Percentiles rank a stretch among this genome's conserved stretches.
Conservation (phyloP, 805 yeast genomes). For the Lachancea waltii region DNA sequence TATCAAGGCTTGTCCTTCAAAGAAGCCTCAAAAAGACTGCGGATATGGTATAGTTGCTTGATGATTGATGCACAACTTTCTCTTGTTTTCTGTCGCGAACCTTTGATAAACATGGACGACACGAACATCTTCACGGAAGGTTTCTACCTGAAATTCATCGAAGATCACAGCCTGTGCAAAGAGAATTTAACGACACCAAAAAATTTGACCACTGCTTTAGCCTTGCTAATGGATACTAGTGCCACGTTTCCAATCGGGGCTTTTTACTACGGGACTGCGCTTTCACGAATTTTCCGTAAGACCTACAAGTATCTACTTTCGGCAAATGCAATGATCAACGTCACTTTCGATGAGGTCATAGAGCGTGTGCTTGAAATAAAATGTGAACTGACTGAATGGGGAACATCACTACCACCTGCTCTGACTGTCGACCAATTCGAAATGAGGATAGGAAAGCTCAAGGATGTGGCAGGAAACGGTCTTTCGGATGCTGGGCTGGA, state of each 20-base stretch:
- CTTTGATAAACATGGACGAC: slow-evolving; percentile 19
- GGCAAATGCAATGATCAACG: slow-evolving; percentile 13
- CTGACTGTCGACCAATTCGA: slow-evolving; percentile 20
- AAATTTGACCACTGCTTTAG: slow-evolving; percentile 15
- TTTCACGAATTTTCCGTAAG: slow-evolving; percentile 16
- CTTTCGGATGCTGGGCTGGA: slow-evolving; percentile 17
- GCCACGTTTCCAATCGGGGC: slow-evolving; percentile 18
- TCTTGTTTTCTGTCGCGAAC: slow-evolving; percentile 19
- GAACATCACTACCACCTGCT: slow-evolving; percentile 17
- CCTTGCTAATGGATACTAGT: slow-evolving; percentile 12
- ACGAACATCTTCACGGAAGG: slow-evolving; percentile 22
- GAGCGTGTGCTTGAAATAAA: slow-evolving; percentile 15
- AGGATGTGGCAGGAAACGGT: slow-evolving; percentile 11
- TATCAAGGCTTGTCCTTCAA: slow-evolving; percentile 32
- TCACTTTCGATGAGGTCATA: slow-evolving; percentile 21
- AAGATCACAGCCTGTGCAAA: slow-evolving; percentile 9
- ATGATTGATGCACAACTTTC: slow-evolving; percentile 20
- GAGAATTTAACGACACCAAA: background rate
- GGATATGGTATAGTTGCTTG: slow-evolving; percentile 44
- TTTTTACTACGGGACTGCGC: slow-evolving; percentile 18
- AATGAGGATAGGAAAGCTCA: slow-evolving; percentile 18
- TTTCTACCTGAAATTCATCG: slow-evolving; percentile 17
- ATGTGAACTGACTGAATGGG: slow-evolving; percentile 20
- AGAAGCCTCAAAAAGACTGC: slow-evolving; percentile 36
- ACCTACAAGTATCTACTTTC: slow-evolving; percentile 19